Percentiles rank a stretch among this genome's conserved stretches.
These are phyloP conservation scores for Babjeviella inositovora DNA, from an alignment of 805 yeast genomes.

Conservation along the genomic window DNA sequence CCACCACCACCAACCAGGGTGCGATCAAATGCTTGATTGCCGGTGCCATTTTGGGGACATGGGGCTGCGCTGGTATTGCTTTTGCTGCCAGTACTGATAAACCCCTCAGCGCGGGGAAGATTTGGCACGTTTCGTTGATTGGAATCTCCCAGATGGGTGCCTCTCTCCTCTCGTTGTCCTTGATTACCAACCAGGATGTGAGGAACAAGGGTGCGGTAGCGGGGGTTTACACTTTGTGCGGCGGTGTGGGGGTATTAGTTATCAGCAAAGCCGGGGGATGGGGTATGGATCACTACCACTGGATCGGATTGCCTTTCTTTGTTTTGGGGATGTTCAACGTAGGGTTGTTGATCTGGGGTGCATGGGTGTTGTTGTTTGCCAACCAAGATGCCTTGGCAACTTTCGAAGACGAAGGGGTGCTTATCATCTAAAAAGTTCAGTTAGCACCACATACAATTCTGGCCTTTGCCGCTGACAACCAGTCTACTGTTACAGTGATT, in stretches of 20 bases:
- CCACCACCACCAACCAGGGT: too few species aligned
- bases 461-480: too few species aligned
- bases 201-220: conserved; percentile 45
- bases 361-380: too few species aligned
- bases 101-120: conserved; percentile 8
- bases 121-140: conserved; percentile 24
- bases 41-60: conserved; percentile 22
- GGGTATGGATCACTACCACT: conserved; percentile 36
- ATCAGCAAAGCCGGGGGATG: conserved; percentile 47
- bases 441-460: too few species aligned
- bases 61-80: conserved; percentile 21
- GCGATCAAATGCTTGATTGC: conserved; percentile 14
- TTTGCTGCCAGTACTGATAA: conserved; percentile 15
- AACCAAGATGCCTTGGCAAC: too few species aligned
- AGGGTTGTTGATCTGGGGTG: conserved; percentile 6
- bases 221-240: conserved; percentile 54
- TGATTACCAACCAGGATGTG: conserved; percentile 28
- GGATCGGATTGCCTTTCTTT: conserved; percentile 44
- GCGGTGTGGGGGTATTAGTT: conserved; percentile 50
- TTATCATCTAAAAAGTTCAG: too few species aligned
- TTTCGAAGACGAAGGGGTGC: too few species aligned
- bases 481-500: too few species aligned
- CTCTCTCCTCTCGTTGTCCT: conserved; percentile 47
- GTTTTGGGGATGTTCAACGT: conserved; percentile 26
- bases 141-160: conserved; percentile 51